These are phyloP conservation scores for Seminavis robusta DNA, from an alignment of 108 stramenopile genomes.

Conservation along the genomic window DNA sequence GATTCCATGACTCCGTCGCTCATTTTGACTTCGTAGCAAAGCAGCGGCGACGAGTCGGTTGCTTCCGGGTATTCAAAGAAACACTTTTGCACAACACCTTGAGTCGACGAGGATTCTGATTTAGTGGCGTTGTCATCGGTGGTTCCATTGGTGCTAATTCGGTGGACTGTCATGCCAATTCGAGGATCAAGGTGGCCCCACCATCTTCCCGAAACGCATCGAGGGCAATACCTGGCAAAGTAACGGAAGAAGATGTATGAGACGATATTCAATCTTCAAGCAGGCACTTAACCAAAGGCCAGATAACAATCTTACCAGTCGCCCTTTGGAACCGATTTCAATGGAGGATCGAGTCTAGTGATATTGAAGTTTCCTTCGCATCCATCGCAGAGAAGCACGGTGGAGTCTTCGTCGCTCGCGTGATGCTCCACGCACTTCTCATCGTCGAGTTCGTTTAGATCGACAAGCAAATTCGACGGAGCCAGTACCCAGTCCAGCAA, in stretches of 20 bases:
- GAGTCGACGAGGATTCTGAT: too few relatives aligned
- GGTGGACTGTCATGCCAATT: slow-evolving; percentile 51
- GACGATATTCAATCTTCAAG: too few relatives aligned
- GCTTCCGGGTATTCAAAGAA: slow-evolving; percentile 23
- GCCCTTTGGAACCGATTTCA: slow-evolving; percentile 70
- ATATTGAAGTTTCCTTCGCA: slow-evolving; percentile 93
- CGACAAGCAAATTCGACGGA: slow-evolving; percentile 46
- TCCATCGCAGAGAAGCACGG: slow-evolving; percentile 84
- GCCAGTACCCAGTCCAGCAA: slow-evolving; percentile 87
- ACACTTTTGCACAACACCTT: slow-evolving; percentile 6
- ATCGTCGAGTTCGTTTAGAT: slow-evolving; percentile 71
- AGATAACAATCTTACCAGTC: too few relatives aligned
- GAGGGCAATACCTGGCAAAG: slow-evolving; percentile 84
- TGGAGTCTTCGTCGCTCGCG: slow-evolving; percentile 55
- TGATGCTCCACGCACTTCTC: slow-evolving; percentile 80
- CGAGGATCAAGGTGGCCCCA: slow-evolving; percentile 81
- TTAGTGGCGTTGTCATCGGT: not conserved
- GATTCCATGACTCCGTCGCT: slow-evolving; percentile 30
- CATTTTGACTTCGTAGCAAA: slow-evolving; percentile 51
- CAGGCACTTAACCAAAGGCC: too few relatives aligned
- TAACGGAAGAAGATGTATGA: too few relatives aligned
- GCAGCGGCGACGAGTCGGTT: slow-evolving; percentile 20
- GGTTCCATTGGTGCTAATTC: not conserved
- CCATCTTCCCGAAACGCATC: slow-evolving; percentile 71
- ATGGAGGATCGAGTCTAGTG: slow-evolving; percentile 64